Evolutionary conservation across 2,329 filamentous ascomycete species (phyloP).

Genomic region (Pyrenophora graminea): DNA sequence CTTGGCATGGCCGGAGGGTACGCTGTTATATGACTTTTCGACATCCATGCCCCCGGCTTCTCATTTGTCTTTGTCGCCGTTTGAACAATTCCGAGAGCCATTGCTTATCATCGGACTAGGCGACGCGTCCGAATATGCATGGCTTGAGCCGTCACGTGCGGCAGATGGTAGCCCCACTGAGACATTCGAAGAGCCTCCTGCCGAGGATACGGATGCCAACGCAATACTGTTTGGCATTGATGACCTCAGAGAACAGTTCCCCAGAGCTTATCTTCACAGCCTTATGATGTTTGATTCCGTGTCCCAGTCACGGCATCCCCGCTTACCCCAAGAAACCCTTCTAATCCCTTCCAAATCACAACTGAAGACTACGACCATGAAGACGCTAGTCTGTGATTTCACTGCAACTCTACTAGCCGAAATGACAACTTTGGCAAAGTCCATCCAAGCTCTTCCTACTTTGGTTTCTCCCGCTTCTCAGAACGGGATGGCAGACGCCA

Average conservation of each 20-base stretch:
- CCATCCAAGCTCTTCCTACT: conserved; percentile 59
- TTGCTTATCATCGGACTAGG: conserved; percentile 82
- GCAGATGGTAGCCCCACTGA: conserved; percentile 12
- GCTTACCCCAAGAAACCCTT: conserved; percentile 66
- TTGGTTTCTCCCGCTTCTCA: conserved; percentile 60
- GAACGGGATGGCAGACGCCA: conserved; percentile 29
- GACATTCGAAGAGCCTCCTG: conserved; percentile 16
- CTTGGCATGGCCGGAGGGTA: conserved; percentile 80
- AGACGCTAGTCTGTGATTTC: conserved; percentile 52
- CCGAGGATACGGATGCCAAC: conserved; percentile 36
- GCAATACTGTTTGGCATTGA: conserved; percentile 66
- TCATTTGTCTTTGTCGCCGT: conserved; percentile 79
- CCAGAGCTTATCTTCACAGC: conserved; percentile 76
- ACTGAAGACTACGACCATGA: conserved; percentile 72
- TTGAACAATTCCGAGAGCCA: conserved; percentile 87
- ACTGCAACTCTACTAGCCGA: conserved; percentile 53
- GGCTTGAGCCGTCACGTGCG: conserved; percentile 50
- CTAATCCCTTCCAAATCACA: conserved; percentile 70
- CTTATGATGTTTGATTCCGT: conserved; percentile 79
- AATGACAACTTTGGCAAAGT: conserved; percentile 54
- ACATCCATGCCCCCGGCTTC: conserved; percentile 79
- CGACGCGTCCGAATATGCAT: conserved; percentile 69
- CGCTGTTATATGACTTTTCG: conserved; percentile 85
- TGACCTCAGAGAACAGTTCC: conserved; percentile 71
- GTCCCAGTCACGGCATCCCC: conserved; percentile 41